These are phyloP conservation scores for Mucor piriformis DNA, from an alignment of 371 early-diverging fungal species.

Conservation along the genomic window DNA sequence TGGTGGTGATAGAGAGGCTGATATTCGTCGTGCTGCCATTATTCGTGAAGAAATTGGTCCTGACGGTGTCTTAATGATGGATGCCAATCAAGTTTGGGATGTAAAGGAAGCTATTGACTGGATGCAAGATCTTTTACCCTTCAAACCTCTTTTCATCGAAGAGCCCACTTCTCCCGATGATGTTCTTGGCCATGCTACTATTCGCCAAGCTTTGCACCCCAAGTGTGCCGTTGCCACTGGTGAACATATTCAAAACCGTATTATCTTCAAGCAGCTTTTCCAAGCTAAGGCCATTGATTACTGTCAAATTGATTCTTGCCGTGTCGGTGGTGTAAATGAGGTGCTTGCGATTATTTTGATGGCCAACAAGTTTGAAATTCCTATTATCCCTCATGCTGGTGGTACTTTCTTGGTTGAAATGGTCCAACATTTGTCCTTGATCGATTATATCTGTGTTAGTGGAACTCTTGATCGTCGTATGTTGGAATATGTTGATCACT, in stretches of 20 bases:
- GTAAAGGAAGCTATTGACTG: constrained; percentile 57
- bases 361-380: constrained; percentile 55
- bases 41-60: constrained; percentile 59
- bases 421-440: constrained; percentile 53
- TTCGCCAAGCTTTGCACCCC: constrained; percentile 55
- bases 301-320: constrained; percentile 56
- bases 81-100: constrained; percentile 64
- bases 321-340: constrained; percentile 56
- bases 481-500: constrained; percentile 54
- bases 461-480: constrained; percentile 48
- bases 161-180: constrained; percentile 60
- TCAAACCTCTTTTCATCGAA: constrained; percentile 58
- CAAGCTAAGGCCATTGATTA: constrained; percentile 56
- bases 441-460: constrained; percentile 54
- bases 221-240: constrained; percentile 54
- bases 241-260: constrained; percentile 56
- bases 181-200: constrained; percentile 54
- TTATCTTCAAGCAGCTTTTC: constrained; percentile 58
- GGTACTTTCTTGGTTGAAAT: constrained; percentile 56
- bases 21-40: constrained; percentile 52
- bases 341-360: constrained; percentile 53
- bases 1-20: constrained; percentile 45
- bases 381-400: constrained; percentile 55
- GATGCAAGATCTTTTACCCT: constrained; percentile 55
- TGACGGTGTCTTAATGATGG: constrained; percentile 56